phyloP scores from a whole-genome alignment of 331 rosid species.

The Arachis monticola region DNA sequence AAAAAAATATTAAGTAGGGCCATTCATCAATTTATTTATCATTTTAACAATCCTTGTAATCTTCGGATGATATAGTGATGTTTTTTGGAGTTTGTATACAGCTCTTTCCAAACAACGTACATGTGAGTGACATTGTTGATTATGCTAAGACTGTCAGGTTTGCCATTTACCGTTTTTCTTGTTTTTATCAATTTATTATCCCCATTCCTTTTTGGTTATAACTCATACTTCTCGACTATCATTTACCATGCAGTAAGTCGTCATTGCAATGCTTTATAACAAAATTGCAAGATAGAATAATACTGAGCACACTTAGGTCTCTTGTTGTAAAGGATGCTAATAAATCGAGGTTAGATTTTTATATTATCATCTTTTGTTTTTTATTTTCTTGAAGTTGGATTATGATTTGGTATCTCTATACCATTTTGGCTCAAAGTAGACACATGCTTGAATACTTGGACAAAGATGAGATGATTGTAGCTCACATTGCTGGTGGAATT shows the following conservation, averaged over 20 bases:
- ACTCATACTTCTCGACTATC: constrained; percentile 25
- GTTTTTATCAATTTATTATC: not conserved
- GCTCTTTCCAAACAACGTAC: constrained; percentile 84
- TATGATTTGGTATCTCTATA: constrained; percentile 22
- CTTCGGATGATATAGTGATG: constrained; percentile 33
- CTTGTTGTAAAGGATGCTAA: constrained; percentile 65
- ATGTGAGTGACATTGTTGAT: constrained; percentile 65
- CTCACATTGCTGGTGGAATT: constrained; percentile 67
- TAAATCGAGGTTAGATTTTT: constrained; percentile 62
- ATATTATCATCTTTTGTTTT: not conserved
- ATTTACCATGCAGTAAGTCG: constrained; percentile 61
- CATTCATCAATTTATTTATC: constrained; percentile 13
- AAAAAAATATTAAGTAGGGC: not conserved
- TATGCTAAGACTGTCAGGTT: constrained; percentile 73
- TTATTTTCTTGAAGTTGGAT: constrained; percentile 34
- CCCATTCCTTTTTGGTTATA: constrained; percentile 24
- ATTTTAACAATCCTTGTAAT: constrained; percentile 5
- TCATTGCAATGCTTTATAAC: constrained; percentile 83
- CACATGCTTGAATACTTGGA: constrained; percentile 64
- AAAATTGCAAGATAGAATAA: constrained; percentile 76
- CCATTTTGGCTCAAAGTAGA: constrained; percentile 49
- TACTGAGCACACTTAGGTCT: constrained; percentile 59
- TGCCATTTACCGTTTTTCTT: constrained; percentile 27
- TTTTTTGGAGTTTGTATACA: constrained; percentile 41
- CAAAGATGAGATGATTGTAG: constrained; percentile 67